Percentiles rank a stretch among this genome's conserved stretches.
phyloP scores from a whole-genome alignment of 371 early-diverging fungal species.

The Zychaea mexicana region DNA sequence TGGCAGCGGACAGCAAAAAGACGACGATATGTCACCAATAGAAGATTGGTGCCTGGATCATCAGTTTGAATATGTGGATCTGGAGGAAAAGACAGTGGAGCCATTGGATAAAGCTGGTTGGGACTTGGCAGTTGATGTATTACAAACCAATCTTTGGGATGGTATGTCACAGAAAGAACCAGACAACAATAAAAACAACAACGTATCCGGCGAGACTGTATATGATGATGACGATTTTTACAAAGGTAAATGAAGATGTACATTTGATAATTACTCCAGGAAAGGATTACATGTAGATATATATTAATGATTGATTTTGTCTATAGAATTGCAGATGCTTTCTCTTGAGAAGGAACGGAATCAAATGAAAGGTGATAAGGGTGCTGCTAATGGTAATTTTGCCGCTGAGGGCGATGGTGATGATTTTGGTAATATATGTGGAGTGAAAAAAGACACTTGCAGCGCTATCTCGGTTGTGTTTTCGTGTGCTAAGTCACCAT shows the following conservation, averaged over 20 bases:
- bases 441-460: not conserved
- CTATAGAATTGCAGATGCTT: constrained; percentile 15
- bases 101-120: constrained; percentile 41
- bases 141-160: constrained; percentile 78
- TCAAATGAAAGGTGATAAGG: not conserved
- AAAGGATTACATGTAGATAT: not conserved
- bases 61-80: constrained; percentile 68
- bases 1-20: constrained; percentile 17
- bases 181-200: not conserved
- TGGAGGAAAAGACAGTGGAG: constrained; percentile 36
- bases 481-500: constrained; percentile 12
- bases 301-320: not conserved
- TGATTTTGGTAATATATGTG: constrained; percentile 45
- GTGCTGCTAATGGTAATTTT: not conserved
- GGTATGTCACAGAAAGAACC: constrained; percentile 47
- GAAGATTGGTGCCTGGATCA: constrained; percentile 62
- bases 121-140: constrained; percentile 54
- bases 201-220: not conserved
- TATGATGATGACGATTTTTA: constrained; percentile 23
- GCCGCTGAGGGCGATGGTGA: constrained; percentile 23
- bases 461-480: constrained; percentile 16
- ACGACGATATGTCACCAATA: constrained; percentile 15
- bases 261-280: not conserved
- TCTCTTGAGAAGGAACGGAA: constrained; percentile 7
- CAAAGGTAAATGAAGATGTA: constrained; percentile 12